phyloP scores from a whole-genome alignment of 352 stramenopile species.

The Phytopythium mirpurense region DNA sequence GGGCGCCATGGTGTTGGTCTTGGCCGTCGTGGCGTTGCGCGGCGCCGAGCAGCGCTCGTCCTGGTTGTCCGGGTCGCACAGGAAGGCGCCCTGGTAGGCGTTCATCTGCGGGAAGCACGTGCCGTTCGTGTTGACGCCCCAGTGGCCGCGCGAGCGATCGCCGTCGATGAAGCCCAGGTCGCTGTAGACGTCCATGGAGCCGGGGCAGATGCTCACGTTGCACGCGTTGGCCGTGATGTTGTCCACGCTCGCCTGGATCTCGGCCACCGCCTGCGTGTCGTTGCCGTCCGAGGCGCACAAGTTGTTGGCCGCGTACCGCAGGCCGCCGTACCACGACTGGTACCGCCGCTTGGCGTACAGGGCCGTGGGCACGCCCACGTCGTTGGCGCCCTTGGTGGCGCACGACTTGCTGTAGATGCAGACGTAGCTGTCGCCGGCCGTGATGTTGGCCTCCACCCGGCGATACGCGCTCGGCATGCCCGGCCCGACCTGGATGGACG shows the following conservation, averaged over 20 bases:
- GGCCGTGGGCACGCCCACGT: conserved; percentile 27
- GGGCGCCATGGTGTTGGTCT: neutral
- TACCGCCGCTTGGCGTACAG: conserved; percentile 40
- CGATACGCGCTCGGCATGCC: conserved; percentile 51
- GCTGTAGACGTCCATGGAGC: conserved; percentile 44
- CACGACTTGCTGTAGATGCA: conserved; percentile 43
- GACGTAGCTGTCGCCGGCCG: conserved; percentile 7
- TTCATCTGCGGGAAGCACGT: conserved; percentile 62
- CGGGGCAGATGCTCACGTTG: conserved; percentile 28
- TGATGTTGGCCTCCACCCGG: conserved; percentile 23
- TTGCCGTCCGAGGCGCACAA: conserved; percentile 25
- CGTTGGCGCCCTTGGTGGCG: conserved; percentile 39
- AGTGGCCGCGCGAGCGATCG: conserved; percentile 16
- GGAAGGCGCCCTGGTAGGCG: conserved; percentile 44
- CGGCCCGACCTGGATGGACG: conserved; percentile 85
- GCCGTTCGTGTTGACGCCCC: conserved; percentile 57
- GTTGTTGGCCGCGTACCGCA: conserved; percentile 56
- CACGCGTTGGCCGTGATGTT: conserved; percentile 48
- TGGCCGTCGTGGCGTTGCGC: conserved; percentile 8
- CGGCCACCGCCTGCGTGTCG: conserved; percentile 28
- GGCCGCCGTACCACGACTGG: conserved; percentile 67
- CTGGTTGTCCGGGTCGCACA: conserved; percentile 53
- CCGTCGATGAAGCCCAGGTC: conserved; percentile 37
- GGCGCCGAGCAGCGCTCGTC: conserved; percentile 22
- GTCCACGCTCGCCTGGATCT: conserved; percentile 27